Base-by-base conservation (phyloP, 805 yeast genomes). In the Candida orba region DNA sequence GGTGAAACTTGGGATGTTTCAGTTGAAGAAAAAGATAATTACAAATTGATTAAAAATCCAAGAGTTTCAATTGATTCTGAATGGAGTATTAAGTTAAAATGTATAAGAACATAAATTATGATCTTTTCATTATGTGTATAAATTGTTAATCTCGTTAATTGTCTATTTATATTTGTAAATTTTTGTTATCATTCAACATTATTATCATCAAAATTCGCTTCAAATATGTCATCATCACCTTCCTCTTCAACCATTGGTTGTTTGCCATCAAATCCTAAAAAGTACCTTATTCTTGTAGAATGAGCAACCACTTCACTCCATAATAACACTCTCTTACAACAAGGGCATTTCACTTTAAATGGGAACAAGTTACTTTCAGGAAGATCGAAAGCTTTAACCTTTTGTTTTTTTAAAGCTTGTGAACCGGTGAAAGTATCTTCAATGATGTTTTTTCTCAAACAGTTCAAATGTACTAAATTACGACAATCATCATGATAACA, bases 1-100 rank as follows among this genome's bases (percentile, higher is more conserved):
- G 71, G 60, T 1, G 37, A 64, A n/a, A 39, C 50, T 4, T 68
- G 75, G 74, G 47, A 46, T 2, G 69, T 71, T 0, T 48, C 50
- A 1, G 53, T 67, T n/a, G 29, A 55, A 48, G 34, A 43, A 36
- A 43, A 43, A 4, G 56, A 43, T 2, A 49, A 52, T 22, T 52
- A 52, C 27, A 41, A 57, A 6, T 48, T 63, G 5, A 67, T 84
- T 29, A 66, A 74, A 46, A 73, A 76, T 46, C 84, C 88, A 25
- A 51, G 52, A 12, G 65, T 81, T n/a, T 44, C 56, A 4, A 58
- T 81, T 39, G 67, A 66, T 47, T 43, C 61, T 20, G 62, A 64
- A 18, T 82, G 87, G 86, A 54, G 57, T 17, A 63, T 76, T n/a
- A 42, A 50, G 34, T 57, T 71, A 36, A 58, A 33, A 33, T 33